Evolutionary conservation across 2,329 filamentous ascomycete genomes (phyloP).

Genomic region (Alternaria novae-zelandiae): DNA sequence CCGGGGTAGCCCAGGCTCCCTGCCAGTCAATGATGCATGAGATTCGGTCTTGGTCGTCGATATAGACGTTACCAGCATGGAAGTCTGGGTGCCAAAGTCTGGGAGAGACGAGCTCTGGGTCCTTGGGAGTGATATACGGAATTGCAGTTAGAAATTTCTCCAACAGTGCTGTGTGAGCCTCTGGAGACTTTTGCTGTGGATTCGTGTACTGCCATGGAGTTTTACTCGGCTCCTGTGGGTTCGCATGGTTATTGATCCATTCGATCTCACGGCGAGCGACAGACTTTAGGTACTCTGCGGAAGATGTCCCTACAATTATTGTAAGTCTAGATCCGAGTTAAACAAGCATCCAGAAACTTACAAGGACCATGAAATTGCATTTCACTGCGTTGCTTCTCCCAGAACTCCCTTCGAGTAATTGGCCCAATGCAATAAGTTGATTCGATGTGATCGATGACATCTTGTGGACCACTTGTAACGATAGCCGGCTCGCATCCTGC

Average conservation of each 20-base stretch:
- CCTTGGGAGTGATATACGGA: slow-evolving; percentile 33
- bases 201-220: slow-evolving; percentile 43
- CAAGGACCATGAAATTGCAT: slow-evolving; percentile 34
- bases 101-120: slow-evolving; percentile 26
- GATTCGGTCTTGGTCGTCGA: slow-evolving; percentile 30
- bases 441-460: slow-evolving; percentile 19
- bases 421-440: slow-evolving; percentile 32
- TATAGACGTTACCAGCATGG: slow-evolving; percentile 37
- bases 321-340: slow-evolving; percentile 7
- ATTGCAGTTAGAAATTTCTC: slow-evolving; percentile 29
- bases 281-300: slow-evolving; percentile 31
- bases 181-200: slow-evolving; percentile 34
- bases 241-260: slow-evolving; percentile 36
- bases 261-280: slow-evolving; percentile 44
- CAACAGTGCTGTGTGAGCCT: slow-evolving; percentile 26
- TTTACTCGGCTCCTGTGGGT: slow-evolving; percentile 30
- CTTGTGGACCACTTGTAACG: slow-evolving; percentile 22
- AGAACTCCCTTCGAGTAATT: slow-evolving; percentile 32
- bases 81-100: slow-evolving; percentile 40
- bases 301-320: slow-evolving; percentile 27
- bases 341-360: slow-evolving; percentile 14
- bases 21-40: slow-evolving; percentile 42
- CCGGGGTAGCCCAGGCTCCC: slow-evolving; percentile 25
- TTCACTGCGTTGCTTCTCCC: slow-evolving; percentile 27
- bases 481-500: slow-evolving; percentile 41